A percentile compares a stretch with the other conserved stretches of the same genome.
These are phyloP conservation scores for Raphidocelis subcapitata DNA, from an alignment of 139 green algal genomes.

Conservation along the genomic window DNA sequence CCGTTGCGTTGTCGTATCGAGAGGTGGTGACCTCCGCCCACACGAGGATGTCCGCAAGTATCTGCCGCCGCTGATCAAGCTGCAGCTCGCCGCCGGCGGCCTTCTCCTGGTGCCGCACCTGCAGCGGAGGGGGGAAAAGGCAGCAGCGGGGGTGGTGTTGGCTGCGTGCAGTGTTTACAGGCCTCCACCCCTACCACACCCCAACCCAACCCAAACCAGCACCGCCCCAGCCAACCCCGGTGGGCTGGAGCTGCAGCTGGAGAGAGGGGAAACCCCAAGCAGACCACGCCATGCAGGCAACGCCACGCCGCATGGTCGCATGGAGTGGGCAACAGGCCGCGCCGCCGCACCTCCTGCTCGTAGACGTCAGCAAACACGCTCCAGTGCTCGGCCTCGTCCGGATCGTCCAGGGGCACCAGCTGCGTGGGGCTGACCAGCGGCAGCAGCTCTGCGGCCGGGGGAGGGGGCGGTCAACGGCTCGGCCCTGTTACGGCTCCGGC, in stretches of 20 bases:
- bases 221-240: no score
- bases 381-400: constrained; percentile 38
- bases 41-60: constrained; percentile 56
- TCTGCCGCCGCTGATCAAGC: constrained; percentile 38
- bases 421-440: constrained; percentile 6
- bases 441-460: constrained; percentile 10
- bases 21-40: constrained; percentile 55
- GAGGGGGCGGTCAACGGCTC: not conserved
- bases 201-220: no score
- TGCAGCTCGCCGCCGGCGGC: constrained; percentile 3
- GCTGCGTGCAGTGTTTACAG: not conserved
- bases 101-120: constrained; percentile 3
- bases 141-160: not conserved
- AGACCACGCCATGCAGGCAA: no score
- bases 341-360: constrained; percentile 24
- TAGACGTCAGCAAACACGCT: constrained; percentile 42
- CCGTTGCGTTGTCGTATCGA: constrained; percentile 38
- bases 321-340: no score
- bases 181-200: not conserved
- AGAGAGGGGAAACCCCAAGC: no score
- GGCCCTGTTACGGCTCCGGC: not conserved
- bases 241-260: no score
- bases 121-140: not conserved
- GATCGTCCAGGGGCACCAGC: not conserved
- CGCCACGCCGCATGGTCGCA: no score